Base-by-base conservation (phyloP, 177 flowering plant species). In the Vitis hybrid region DNA sequence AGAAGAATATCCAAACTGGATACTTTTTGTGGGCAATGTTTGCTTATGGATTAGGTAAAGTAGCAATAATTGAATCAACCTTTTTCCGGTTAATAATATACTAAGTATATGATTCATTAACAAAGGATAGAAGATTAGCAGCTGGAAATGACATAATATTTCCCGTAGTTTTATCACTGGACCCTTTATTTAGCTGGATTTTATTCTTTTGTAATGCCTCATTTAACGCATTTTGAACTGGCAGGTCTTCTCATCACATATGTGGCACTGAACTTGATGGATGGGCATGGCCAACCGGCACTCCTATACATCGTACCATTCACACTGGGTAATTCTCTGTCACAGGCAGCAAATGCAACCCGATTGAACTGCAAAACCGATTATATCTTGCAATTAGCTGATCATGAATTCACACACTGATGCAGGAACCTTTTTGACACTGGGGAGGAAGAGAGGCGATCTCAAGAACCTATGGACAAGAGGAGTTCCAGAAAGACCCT, bases 261-360 rank as follows among this genome's bases (percentile, higher is more conserved):
- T 18, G 87, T 93, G 53, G 97, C 98, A n/a, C 66, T 93, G 53
- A 91, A 89, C 83, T 81, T 93, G 81, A 93, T 93, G 98, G 97
- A 93, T 68, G 98, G 98, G 3, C 95, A 91, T 57, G 98, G 98
- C 60, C 98, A 93, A 77, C 98, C 98, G 1, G 98, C 98, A 45
- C 79, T 93, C 66, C 96, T 93, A 4, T 93, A 90, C 85, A 90
- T 93, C 22, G 98, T 92, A 53, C 98, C 98, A 0, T 90, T 91
- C 75, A 91, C 92, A 2, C 89, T 93, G 0, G 97, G 98, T 93
- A 87, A 50, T 70, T 70, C 2, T 7, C 26, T 5, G 16, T 7
- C 62, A 61, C 14, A 7, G 57, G 12, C 4, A 10, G 14, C 15
- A 5, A 39, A 52, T 14, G 55, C 15, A 39, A 29, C 2, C 33